Conservation (phyloP, 2,329 filamentous ascomycete species). For the Aciculosporium take region DNA sequence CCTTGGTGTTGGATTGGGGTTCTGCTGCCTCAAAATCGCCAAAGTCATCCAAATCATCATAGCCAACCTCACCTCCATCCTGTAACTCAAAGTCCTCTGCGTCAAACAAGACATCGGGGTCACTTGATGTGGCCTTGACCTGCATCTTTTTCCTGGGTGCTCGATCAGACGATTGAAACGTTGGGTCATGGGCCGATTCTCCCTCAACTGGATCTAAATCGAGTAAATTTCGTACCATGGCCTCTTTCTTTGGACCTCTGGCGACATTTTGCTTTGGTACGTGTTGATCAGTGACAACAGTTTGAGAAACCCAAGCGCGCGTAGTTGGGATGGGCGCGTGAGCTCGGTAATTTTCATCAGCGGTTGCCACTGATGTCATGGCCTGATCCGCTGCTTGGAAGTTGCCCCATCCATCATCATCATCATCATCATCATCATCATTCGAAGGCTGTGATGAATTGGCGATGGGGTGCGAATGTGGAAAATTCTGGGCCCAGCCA, state of each 20-base stretch:
- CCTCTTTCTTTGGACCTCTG: neutral
- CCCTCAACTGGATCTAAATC: neutral
- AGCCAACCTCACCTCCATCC: constrained; percentile 23
- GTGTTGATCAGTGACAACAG: neutral
- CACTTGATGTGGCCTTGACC: constrained; percentile 13
- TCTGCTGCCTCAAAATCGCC: constrained; percentile 43
- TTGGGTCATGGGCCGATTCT: constrained; percentile 8
- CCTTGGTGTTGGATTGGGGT: constrained; percentile 2
- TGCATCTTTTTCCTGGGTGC: constrained; percentile 11
- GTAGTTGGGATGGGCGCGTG: neutral
- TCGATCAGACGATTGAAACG: constrained; percentile 4
- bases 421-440: constrained; percentile 47
- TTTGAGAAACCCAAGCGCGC: neutral
- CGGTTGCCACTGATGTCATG: neutral
- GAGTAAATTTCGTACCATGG: neutral
- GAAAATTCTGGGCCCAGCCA: constrained; percentile 8
- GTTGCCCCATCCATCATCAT: constrained; percentile 54
- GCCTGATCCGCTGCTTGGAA: constrained; percentile 42
- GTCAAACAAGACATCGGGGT: constrained; percentile 52
- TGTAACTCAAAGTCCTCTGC: constrained; percentile 39
- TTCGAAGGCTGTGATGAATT: constrained; percentile 16
- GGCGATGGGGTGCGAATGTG: neutral
- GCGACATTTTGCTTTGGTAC: neutral
- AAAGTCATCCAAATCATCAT: constrained; percentile 40
- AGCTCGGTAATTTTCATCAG: neutral